Base-by-base conservation (phyloP, 2,329 filamentous ascomycete genomes). In the Exophiala alcalophila region DNA sequence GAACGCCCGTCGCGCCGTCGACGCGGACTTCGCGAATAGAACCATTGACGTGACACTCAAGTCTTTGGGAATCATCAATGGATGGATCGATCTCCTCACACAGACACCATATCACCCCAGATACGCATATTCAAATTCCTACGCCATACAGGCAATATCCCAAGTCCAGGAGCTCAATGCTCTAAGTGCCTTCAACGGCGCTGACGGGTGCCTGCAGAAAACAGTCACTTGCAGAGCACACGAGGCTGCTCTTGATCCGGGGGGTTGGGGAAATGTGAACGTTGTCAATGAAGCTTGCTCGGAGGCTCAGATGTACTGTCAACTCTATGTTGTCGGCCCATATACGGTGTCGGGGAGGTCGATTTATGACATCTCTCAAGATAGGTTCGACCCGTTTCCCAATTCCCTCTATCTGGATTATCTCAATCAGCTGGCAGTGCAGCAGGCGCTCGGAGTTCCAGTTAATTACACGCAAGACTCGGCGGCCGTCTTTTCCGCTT, bases 21-120 rank as follows among this genome's bases (percentile, higher is more conserved):
- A 78, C 3, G 61, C 69, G 2, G 44, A 77, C 1, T 60, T 72
- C 6, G 62, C 58, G 12, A 54, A 54, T 8, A 29, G 23, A 9
- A 53, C 53, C 11, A 54, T 55, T 12, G 40, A 49, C 8, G 16
- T 58, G 29, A 49, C 35, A 4, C 45, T 88, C 6, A 68, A 67
- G 10, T 77, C 82, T 0, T 63, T 88, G 0, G 83, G 83, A 15
- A 83, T 89, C 44, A 68, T 86, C 44, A 86, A 88, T 59, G 84
- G 83, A 9, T 78, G 82, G 51, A 68, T 88, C 24, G 85, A 89
- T 57, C 71, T 76, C 53, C 60, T 79, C 20, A 69, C 80, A 1
- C 81, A 87, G 38, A 53, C 53, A 5, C 58, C 57, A 2, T 65
- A 58, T 32, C 69, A 68, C 44, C 64, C 66, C 1, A 57, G 61